Base-by-base conservation (phyloP, 164 flowering plant genomes). In the Macadamia tetraphylla region DNA sequence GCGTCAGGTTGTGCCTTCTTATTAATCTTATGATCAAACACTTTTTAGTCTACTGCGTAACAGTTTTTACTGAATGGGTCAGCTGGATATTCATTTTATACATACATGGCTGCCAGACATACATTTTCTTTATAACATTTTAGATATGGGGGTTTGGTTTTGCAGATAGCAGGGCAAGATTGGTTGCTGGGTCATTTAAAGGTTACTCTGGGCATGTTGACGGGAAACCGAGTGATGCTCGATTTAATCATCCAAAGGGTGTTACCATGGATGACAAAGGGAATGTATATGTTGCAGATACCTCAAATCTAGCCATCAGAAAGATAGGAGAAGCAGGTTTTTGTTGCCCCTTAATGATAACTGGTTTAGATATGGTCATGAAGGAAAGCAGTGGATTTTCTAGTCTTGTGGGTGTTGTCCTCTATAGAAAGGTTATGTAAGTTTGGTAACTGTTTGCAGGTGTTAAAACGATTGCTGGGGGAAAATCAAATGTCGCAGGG, bases 401-500 rank as follows among this genome's bases (percentile, higher is more conserved):
- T 42, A 29, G 49, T 58, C 58, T 10, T 57, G 63, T 15, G 23
- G 40, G 40, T 35, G 40, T 35, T 35, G 3, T 35, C 5, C 5
- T 5, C 40, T 35, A 35, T 5, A 35, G 9, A 10, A 12, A 48
- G 14, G 30, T 14, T 42, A 44, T 48, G 62, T 52, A 43, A 46
- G 12, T 64, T 32, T 64, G 11, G 6, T 42, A 67, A 53, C 58
- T 70, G 23, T 58, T 67, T 82, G 75, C 80, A 89, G 99, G 99
- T 74, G 99, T 92, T 69, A 92, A 97, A 48, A 92, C 99, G 29
- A 90, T 95, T 73, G 99, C 99, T 64, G 99, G 99, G 60, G 99
- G 99, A 42, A 95, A 90, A 75, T 92, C 99, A 69, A 95, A 84
- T 80, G 81, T 85, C 61, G 87, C 94, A 43, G 99, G 99, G 30